Percentiles rank a stretch among this genome's conserved stretches.
Conservation (phyloP, 495 filamentous ascomycete genomes). For the Trichoderma gamsii region DNA sequence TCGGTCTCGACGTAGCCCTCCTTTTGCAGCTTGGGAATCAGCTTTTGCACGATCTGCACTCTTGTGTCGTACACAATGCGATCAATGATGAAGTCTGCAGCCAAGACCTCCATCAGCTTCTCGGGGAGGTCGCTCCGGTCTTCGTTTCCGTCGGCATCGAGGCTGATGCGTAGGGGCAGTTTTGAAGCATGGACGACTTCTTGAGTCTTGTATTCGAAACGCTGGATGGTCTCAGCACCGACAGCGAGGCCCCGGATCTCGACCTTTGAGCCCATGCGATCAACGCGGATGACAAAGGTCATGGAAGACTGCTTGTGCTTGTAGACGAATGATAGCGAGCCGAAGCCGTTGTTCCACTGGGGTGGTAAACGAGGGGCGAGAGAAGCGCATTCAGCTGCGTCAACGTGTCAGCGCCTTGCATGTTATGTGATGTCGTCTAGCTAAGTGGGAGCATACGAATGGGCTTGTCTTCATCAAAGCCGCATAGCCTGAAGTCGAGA, state of each 20-base stretch:
- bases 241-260: constrained; percentile 73
- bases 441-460: constrained; percentile 43
- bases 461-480: constrained; percentile 72
- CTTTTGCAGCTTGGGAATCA: constrained; percentile 67
- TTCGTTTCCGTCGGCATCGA: constrained; percentile 31
- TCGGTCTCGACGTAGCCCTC: constrained; percentile 65
- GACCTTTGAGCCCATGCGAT: constrained; percentile 74
- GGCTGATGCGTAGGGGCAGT: constrained; percentile 43
- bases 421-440: not conserved
- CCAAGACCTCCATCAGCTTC: constrained; percentile 64
- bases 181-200: constrained; percentile 62
- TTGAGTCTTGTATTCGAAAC: constrained; percentile 65
- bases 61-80: constrained; percentile 50
- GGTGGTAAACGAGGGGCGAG: constrained; percentile 57
- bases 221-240: constrained; percentile 72
- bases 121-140: constrained; percentile 35
- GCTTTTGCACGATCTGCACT: constrained; percentile 70
- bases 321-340: constrained; percentile 76
- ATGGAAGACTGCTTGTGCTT: constrained; percentile 83
- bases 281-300: constrained; percentile 74
- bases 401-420: not conserved
- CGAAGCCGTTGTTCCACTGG: constrained; percentile 68
- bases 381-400: constrained; percentile 34
- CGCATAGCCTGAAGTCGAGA: constrained; percentile 74
- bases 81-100: constrained; percentile 42